These are phyloP conservation scores for Coemansia sp. DNA, from an alignment of 192 early-diverging fungal genomes.

Conservation along the genomic window DNA sequence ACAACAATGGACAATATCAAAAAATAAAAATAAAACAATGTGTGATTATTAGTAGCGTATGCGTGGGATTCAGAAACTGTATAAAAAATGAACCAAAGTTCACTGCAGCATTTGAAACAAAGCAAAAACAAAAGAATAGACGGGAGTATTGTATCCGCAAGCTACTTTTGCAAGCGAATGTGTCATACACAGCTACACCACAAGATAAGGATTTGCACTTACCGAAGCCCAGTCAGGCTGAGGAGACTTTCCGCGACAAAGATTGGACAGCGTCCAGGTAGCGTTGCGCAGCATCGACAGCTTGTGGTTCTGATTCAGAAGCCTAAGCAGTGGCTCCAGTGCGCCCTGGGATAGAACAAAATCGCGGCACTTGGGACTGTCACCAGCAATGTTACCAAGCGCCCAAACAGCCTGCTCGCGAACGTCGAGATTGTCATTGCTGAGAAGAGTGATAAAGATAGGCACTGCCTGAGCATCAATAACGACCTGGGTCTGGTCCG, in stretches of 20 bases:
- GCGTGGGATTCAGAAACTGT: neutral
- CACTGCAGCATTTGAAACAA: too few species aligned
- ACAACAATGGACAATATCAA: conserved; percentile 9
- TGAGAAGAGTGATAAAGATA: conserved; percentile 85
- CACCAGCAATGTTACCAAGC: conserved; percentile 98
- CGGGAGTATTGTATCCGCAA: neutral
- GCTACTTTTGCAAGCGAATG: neutral
- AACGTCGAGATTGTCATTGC: conserved; percentile 81
- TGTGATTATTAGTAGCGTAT: neutral
- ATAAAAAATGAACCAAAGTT: too few species aligned
- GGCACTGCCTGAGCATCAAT: conserved; percentile 92
- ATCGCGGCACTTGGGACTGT: conserved; percentile 88
- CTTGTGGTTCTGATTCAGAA: conserved; percentile 90
- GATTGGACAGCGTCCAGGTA: conserved; percentile 98
- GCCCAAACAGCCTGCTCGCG: conserved; percentile 99
- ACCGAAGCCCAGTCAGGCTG: conserved; percentile 81
- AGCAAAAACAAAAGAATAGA: neutral
- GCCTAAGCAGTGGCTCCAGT: conserved; percentile 79
- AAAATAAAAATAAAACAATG: conserved; percentile 2
- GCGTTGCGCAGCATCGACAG: conserved; percentile 97
- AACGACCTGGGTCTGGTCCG: conserved; percentile 90
- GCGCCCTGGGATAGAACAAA: conserved; percentile 81
- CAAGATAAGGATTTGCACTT: conserved; percentile 12
- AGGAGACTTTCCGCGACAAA: conserved; percentile 97
- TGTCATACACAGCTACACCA: conserved; percentile 11